Evolutionary conservation across 2,329 filamentous ascomycete genomes (phyloP), one percentile per base, ranked within the genome.

Genomic region (Monilinia fructicola): DNA sequence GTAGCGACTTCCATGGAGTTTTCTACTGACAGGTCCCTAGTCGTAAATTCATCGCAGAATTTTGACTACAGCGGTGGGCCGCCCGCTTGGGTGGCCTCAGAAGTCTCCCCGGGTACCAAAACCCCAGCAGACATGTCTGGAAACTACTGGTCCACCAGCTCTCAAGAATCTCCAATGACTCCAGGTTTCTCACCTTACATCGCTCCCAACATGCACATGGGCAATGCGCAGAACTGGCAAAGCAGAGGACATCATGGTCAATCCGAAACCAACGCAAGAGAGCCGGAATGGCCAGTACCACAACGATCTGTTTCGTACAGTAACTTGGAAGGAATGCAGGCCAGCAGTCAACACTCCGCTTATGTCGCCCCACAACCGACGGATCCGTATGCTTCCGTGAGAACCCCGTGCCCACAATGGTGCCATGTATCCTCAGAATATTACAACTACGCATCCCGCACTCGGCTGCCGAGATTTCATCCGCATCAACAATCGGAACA

Each of bases 121-220:
- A 65, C 69, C 28, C 73, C 79, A 11, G 76, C 76, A 50, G 81
- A 82, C 35, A 70, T 81, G 68, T 59, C 73, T 14, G 79, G 77
- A 67, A 69, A 78, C 12, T 77, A 78, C 16, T 87, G 84, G 85
- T 78, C 81, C 68, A 74, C 79, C 9, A 85, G 82, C 71, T 74
- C 82, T 12, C 78, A 82, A 53, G 83, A 84, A 52, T 81, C 84
- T 10, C 80, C 83, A 12, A 77, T 85, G 44, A 81, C 81, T 4
- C 78, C 82, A 0, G 81, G 80, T 3, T 83, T 82, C 68, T 81
- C 83, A 6, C 79, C 82, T 1, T 86, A 84, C 71, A 77, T 38
- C 3, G 38, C 79, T 7, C 78, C 80, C 28, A 78, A 80, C 53
- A 62, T 75, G 44, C 74, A 73, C 48, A 70, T 73, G 38, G 69